phyloP scores from a whole-genome alignment of 2,329 filamentous ascomycete genomes.

The Pseudogymnoascus sp. region DNA sequence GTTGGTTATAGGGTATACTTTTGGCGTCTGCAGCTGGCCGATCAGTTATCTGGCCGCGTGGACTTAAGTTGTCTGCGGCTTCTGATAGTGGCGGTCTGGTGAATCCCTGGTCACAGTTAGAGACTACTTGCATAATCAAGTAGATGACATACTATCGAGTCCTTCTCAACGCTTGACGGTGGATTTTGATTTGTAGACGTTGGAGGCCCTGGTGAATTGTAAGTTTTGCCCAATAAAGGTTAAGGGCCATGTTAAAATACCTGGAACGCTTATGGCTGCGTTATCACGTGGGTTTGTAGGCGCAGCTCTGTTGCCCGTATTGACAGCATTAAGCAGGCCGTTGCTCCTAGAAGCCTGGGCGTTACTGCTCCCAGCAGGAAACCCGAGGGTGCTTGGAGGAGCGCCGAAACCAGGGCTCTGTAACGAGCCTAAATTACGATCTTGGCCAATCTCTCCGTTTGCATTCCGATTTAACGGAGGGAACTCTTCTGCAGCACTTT shows the following conservation, averaged over 20 bases:
- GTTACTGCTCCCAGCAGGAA: slow-evolving; percentile 23
- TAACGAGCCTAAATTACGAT: slow-evolving; percentile 44
- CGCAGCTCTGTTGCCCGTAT: slow-evolving; percentile 44
- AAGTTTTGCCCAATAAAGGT: not conserved
- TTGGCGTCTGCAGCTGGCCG: not conserved
- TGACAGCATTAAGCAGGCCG: slow-evolving; percentile 55
- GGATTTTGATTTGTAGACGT: not conserved
- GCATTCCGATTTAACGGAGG: slow-evolving; percentile 50
- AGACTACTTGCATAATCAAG: not conserved
- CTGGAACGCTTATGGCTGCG: not conserved
- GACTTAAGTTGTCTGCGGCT: not conserved
- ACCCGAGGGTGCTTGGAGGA: slow-evolving; percentile 35
- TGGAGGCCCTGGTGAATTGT: not conserved
- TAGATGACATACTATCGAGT: not conserved
- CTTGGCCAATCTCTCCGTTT: slow-evolving; percentile 50
- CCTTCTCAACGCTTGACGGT: not conserved
- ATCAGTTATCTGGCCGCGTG: not conserved
- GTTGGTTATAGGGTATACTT: not conserved
- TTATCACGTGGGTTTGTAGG: not conserved
- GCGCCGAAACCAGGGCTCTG: slow-evolving; percentile 47
- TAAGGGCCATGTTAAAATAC: not conserved
- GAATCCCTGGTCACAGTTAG: not conserved
- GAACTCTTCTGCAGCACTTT: slow-evolving; percentile 48
- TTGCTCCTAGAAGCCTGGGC: slow-evolving; percentile 44
- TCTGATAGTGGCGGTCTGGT: not conserved